Evolutionary conservation across 2,329 filamentous ascomycete genomes (phyloP).

Genomic region (Venturia effusa): DNA sequence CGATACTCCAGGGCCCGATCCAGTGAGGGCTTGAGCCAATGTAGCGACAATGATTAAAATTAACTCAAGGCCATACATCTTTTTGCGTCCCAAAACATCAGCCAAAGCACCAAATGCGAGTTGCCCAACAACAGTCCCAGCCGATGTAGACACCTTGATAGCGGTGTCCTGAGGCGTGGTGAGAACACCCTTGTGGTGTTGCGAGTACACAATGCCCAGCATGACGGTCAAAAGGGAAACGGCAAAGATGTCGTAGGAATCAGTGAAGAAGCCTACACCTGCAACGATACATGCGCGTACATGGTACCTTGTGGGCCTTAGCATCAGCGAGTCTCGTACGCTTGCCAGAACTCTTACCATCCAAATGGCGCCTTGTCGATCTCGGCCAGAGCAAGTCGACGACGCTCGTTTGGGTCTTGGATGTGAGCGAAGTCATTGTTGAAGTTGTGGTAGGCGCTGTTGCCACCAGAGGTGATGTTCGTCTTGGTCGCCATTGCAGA

Average conservation of each 20-base stretch:
- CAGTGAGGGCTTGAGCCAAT: constrained; percentile 26
- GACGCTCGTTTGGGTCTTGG: constrained; percentile 65
- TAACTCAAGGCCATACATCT: constrained; percentile 21
- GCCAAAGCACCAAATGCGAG: constrained; percentile 57
- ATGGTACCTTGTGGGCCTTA: no score
- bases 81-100: constrained; percentile 17
- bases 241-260: constrained; percentile 61
- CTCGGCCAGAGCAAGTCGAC: constrained; percentile 67
- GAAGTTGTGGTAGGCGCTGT: constrained; percentile 11
- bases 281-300: constrained; percentile 66
- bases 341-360: no score
- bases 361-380: constrained; percentile 73
- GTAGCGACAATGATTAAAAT: constrained; percentile 29
- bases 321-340: no score
- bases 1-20: constrained; percentile 23
- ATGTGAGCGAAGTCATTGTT: constrained; percentile 25
- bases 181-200: constrained; percentile 40
- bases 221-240: constrained; percentile 63
- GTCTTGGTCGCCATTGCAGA: neutral
- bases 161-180: constrained; percentile 61
- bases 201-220: constrained; percentile 69
- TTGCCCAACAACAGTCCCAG: constrained; percentile 75
- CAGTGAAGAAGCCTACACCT: constrained; percentile 81
- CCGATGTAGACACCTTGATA: constrained; percentile 76
- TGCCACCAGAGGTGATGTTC: constrained; percentile 1